These are phyloP conservation scores for Boletus albobrunnescens DNA, from an alignment of 1,284 basidiomycete species.

Conservation along the genomic window DNA sequence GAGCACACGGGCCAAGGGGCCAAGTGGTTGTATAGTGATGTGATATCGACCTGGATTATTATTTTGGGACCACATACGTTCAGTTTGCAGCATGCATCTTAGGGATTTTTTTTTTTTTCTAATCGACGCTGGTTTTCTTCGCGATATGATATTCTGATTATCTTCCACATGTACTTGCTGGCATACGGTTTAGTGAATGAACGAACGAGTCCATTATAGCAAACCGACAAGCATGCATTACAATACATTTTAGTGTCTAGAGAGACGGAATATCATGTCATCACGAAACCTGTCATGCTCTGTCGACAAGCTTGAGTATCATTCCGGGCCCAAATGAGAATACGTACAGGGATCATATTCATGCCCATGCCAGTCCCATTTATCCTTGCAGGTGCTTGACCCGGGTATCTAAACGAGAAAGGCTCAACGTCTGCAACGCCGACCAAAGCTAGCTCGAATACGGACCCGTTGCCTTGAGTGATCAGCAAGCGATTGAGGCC, in stretches of 20 bases:
- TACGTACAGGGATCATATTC: constrained; percentile 44
- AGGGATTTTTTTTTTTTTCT: constrained; percentile 16
- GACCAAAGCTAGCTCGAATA: background rate
- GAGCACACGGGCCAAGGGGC: constrained; percentile 65
- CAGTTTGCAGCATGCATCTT: constrained; percentile 16
- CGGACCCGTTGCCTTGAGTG: constrained; percentile 65
- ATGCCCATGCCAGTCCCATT: constrained; percentile 40
- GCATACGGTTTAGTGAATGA: background rate
- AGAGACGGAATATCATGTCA: constrained; percentile 4
- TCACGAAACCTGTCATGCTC: constrained; percentile 30
- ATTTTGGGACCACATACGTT: background rate
- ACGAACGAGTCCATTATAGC: constrained; percentile 25
- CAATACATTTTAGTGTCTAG: constrained; percentile 21
- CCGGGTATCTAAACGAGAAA: constrained; percentile 34
- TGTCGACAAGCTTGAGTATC: constrained; percentile 16
- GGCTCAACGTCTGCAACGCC: constrained; percentile 1
- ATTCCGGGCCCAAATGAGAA: background rate
- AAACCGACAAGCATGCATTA: constrained; percentile 22
- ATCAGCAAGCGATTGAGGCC: constrained; percentile 59
- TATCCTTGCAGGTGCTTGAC: constrained; percentile 43
- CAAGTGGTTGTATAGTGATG: constrained; percentile 54
- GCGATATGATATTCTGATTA: background rate
- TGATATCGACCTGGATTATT: constrained; percentile 32
- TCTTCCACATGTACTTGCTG: constrained; percentile 20
- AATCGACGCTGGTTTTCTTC: constrained; percentile 19